These are phyloP conservation scores for Thamnidium elegans DNA, from an alignment of 192 early-diverging fungal genomes.

Conservation along the genomic window DNA sequence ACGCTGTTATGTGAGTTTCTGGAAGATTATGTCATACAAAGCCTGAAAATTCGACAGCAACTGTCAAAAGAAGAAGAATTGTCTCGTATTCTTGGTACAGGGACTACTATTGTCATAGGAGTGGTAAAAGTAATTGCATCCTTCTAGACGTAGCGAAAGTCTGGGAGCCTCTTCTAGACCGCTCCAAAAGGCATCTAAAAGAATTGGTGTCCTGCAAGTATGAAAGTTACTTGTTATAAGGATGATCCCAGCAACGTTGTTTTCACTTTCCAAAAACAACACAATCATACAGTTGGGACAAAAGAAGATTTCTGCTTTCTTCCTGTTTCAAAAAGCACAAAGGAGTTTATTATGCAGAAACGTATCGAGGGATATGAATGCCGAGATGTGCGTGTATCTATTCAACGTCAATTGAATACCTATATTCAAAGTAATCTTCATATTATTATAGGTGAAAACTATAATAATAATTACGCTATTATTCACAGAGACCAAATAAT, in stretches of 20 bases:
- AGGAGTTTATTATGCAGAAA: neutral
- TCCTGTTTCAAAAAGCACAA: neutral
- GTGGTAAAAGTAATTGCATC: neutral
- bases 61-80: slow-evolving; percentile 10
- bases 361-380: neutral
- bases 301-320: slow-evolving; percentile 4
- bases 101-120: neutral
- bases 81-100: neutral
- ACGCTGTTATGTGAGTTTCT: too few species aligned
- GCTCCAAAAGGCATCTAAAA: neutral
- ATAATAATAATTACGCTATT: neutral
- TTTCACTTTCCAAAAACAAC: neutral
- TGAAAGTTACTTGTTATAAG: neutral
- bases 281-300: neutral
- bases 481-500: too few species aligned
- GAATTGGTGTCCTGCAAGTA: neutral
- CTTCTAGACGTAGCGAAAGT: neutral
- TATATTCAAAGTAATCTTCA: neutral
- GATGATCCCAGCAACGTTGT: neutral
- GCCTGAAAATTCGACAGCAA: too few species aligned
- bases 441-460: neutral
- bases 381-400: slow-evolving; percentile 6
- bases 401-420: neutral
- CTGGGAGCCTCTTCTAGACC: too few species aligned
- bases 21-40: too few species aligned